These are phyloP conservation scores for Zymoseptoria ardabiliae DNA, from an alignment of 2,329 filamentous ascomycete species.

Conservation along the genomic window DNA sequence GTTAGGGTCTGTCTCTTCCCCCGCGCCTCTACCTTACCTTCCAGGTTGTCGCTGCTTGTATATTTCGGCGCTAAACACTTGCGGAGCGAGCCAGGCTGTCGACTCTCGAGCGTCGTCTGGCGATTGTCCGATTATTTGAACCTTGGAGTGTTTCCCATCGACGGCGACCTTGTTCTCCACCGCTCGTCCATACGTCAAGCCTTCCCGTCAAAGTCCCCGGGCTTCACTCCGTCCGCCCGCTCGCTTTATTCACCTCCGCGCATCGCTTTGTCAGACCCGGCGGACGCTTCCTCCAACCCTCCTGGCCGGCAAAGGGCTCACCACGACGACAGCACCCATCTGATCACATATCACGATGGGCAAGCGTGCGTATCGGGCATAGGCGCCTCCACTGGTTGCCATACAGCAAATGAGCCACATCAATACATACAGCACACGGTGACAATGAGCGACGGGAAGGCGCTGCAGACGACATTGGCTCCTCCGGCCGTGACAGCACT, in stretches of 20 bases:
- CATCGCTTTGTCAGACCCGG: not conserved
- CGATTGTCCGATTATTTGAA: not conserved
- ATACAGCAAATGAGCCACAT: conserved; percentile 2
- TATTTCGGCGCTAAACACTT: no score
- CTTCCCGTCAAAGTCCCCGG: not conserved
- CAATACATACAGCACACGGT: conserved; percentile 3
- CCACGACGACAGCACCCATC: conserved; percentile 4
- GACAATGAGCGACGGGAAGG: conserved; percentile 15
- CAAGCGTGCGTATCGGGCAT: conserved; percentile 12
- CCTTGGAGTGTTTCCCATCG: not conserved
- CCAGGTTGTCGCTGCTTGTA: no score
- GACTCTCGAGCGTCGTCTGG: not conserved
- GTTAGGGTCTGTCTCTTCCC: no score
- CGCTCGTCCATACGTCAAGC: not conserved
- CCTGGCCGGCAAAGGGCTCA: not conserved
- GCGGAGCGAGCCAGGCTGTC: no score
- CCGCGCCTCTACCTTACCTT: no score
- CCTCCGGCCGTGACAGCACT: conserved; percentile 40
- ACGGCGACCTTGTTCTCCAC: not conserved
- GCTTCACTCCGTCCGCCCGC: not conserved
- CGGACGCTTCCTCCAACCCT: not conserved
- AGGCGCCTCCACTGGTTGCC: conserved; percentile 9
- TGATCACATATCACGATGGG: conserved; percentile 14
- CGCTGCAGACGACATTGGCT: conserved; percentile 28
- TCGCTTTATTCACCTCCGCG: not conserved